Evolutionary conservation across 495 filamentous ascomycete species (phyloP).

Genomic region (Astrothelium subdiscretum): DNA sequence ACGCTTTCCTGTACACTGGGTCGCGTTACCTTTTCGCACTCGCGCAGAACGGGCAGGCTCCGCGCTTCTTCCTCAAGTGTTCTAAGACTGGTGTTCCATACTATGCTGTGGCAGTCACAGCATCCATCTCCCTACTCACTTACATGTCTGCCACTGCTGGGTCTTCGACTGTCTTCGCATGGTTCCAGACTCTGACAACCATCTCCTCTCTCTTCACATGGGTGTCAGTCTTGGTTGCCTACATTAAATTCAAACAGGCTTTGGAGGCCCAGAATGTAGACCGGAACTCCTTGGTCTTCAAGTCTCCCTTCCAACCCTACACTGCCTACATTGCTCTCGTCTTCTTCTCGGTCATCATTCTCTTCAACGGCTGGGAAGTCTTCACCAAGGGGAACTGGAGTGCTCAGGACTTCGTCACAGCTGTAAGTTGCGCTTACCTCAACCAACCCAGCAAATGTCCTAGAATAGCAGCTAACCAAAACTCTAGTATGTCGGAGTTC

Average conservation of each 20-base stretch:
- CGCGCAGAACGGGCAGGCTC: slow-evolving; percentile 53
- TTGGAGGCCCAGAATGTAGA: slow-evolving; percentile 43
- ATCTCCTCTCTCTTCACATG: slow-evolving; percentile 45
- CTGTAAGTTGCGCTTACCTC: slow-evolving; percentile 11
- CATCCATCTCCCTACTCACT: slow-evolving; percentile 45
- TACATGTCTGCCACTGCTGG: slow-evolving; percentile 47
- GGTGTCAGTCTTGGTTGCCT: slow-evolving; percentile 35
- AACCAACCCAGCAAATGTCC: background rate
- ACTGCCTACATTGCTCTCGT: slow-evolving; percentile 47
- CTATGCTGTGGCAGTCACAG: slow-evolving; percentile 43
- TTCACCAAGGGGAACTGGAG: slow-evolving; percentile 39
- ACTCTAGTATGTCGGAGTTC: slow-evolving; percentile 43
- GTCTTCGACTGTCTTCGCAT: slow-evolving; percentile 30
- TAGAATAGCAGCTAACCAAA: background rate
- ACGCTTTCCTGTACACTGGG: slow-evolving; percentile 74
- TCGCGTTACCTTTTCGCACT: slow-evolving; percentile 65
- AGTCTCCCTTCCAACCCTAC: slow-evolving; percentile 48
- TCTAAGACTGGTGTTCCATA: slow-evolving; percentile 50
- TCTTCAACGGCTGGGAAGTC: slow-evolving; percentile 45
- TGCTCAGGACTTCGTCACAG: slow-evolving; percentile 39
- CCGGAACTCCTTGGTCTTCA: slow-evolving; percentile 44
- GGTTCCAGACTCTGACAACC: slow-evolving; percentile 32
- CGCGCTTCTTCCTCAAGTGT: slow-evolving; percentile 43
- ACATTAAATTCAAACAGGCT: slow-evolving; percentile 46
- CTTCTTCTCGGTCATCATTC: slow-evolving; percentile 42